phyloP scores from a whole-genome alignment of 139 green algal genomes.

The Picochlorum sp. region DNA sequence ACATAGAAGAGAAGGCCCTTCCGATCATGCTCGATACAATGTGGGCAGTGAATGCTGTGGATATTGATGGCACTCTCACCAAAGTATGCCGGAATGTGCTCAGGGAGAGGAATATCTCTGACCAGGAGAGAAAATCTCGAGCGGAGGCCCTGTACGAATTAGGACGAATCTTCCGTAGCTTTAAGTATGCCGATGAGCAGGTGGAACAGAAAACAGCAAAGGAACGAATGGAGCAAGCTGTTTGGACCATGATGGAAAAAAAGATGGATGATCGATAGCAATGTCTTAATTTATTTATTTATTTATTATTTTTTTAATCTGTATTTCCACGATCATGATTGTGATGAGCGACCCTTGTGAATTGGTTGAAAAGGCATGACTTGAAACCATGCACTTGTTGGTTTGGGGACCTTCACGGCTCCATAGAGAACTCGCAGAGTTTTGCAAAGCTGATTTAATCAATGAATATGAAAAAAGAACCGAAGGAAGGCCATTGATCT shows the following conservation, averaged over 20 bases:
- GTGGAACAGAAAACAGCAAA: constrained; percentile 22
- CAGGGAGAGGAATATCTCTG: constrained; percentile 19
- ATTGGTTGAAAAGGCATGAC: no score
- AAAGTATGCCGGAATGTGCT: constrained; percentile 48
- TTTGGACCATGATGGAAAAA: constrained; percentile 45
- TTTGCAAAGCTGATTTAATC: no score
- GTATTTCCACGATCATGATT: no score
- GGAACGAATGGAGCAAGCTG: constrained; percentile 56
- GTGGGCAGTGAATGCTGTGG: constrained; percentile 84
- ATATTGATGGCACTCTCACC: constrained; percentile 79
- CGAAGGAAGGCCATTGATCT: no score
- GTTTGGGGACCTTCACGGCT: no score
- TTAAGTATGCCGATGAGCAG: constrained; percentile 7
- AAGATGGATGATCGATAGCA: no score
- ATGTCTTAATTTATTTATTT: no score
- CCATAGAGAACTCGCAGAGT: no score
- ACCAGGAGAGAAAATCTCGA: constrained; percentile 26
- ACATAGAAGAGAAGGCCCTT: constrained; percentile 64
- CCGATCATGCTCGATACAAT: constrained; percentile 85
- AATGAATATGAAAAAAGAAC: no score
- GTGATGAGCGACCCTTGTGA: no score
- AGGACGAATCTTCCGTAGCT: constrained; percentile 42
- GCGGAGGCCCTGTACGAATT: constrained; percentile 43
- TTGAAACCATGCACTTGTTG: no score
- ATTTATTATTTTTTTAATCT: no score